Conservation (phyloP, 169 alveolate genomes). For the Plasmodium adleri region DNA sequence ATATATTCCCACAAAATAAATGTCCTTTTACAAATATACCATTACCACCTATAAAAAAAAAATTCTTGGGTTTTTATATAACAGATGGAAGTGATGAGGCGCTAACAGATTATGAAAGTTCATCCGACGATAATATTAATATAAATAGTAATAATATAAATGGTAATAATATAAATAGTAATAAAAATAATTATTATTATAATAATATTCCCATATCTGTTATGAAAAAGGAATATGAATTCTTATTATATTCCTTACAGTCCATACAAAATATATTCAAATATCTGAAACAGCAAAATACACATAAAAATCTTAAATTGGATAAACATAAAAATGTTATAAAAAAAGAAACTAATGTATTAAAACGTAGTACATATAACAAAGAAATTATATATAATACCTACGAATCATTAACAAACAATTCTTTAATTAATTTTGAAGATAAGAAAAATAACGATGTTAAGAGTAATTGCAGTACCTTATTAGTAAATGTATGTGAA, state of each 20-base stretch:
- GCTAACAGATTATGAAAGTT: constrained; percentile 80
- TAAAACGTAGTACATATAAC: neutral
- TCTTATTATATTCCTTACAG: constrained; percentile 22
- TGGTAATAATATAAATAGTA: too few species aligned
- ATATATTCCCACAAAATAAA: constrained; percentile 57
- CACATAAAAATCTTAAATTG: constrained; percentile 3
- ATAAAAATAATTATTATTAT: neutral
- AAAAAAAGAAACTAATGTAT: neutral
- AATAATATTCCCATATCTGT: constrained; percentile 40
- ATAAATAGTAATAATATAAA: neutral
- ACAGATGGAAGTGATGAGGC: constrained; percentile 88
- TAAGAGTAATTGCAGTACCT: neutral
- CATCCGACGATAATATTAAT: constrained; percentile 26
- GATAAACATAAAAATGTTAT: neutral
- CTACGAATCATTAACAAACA: neutral
- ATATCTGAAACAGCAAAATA: constrained; percentile 6
- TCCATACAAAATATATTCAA: constrained; percentile 12
- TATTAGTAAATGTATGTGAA: neutral
- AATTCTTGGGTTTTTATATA: constrained; percentile 82
- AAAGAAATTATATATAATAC: neutral
- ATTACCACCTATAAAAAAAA: constrained; percentile 75
- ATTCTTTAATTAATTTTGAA: constrained; percentile 1
- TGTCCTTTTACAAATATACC: constrained; percentile 81
- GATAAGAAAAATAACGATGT: neutral
- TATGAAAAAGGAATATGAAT: constrained; percentile 35